Percentiles rank a stretch among this genome's conserved stretches.
Conservation (phyloP, 2,329 filamentous ascomycete genomes). For the Botryotinia calthae region DNA sequence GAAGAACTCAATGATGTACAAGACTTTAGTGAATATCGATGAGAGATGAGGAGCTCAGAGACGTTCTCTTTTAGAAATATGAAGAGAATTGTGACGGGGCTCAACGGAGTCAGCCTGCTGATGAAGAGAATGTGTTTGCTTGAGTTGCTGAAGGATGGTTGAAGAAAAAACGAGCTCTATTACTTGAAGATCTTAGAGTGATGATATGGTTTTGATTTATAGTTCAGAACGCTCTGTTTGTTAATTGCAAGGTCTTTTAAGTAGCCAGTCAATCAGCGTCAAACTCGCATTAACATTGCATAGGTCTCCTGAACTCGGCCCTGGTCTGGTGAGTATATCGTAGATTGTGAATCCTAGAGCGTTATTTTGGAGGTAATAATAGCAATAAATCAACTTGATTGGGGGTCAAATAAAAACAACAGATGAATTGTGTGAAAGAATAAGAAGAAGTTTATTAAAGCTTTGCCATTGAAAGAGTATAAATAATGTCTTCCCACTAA, state of each 20-base stretch:
- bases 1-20: background rate
- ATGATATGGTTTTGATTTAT: background rate
- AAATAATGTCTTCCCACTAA: background rate
- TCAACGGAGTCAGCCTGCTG: background rate
- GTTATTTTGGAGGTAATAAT: background rate
- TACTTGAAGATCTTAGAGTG: background rate
- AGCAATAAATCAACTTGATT: background rate
- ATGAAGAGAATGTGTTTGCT: background rate
- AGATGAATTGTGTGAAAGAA: background rate
- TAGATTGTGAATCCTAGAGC: background rate
- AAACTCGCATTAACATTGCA: background rate
- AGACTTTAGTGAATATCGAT: background rate
- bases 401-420: background rate
- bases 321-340: background rate
- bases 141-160: background rate
- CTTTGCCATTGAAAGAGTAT: background rate
- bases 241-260: background rate
- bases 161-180: background rate
- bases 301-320: background rate
- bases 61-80: background rate
- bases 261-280: background rate
- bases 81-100: background rate
- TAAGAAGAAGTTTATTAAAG: background rate
- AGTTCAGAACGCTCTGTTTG: background rate
- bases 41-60: background rate